These are phyloP conservation scores for Rhodomyrtus psidioides DNA, from an alignment of 441 rosid species.

Conservation along the genomic window DNA sequence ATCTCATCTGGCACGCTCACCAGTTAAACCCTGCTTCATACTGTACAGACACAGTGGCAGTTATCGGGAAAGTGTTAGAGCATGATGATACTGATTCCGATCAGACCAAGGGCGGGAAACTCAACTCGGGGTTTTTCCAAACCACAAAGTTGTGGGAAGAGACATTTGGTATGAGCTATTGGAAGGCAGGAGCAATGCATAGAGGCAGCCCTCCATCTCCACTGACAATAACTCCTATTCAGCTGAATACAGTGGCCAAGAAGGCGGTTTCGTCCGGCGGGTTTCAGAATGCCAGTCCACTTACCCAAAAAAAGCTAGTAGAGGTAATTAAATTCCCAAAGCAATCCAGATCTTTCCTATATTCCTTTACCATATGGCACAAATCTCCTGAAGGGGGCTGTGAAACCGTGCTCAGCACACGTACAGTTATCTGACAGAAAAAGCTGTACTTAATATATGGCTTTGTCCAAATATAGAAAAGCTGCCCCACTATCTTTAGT, in stretches of 20 bases:
- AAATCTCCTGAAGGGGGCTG: neutral
- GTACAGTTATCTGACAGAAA: neutral
- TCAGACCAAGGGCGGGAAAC: constrained; percentile 72
- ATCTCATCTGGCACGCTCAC: constrained; percentile 96
- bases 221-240: neutral
- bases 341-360: neutral
- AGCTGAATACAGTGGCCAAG: neutral
- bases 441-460: neutral
- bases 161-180: constrained; percentile 67
- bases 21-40: constrained; percentile 74
- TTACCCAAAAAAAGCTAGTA: constrained; percentile 4
- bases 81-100: constrained; percentile 95
- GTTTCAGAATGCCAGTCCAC: neutral
- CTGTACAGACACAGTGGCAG: constrained; percentile 45
- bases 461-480: neutral
- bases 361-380: neutral
- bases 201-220: constrained; percentile 35
- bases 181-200: constrained; percentile 95
- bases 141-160: constrained; percentile 83
- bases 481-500: neutral
- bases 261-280: neutral
- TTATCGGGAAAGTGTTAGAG: constrained; percentile 62
- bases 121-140: constrained; percentile 67
- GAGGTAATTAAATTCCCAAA: constrained; percentile 14
- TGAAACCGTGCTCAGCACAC: neutral